Percentiles rank a stretch among this genome's conserved stretches.
Evolutionary conservation across 2,329 filamentous ascomycete species (phyloP).

Genomic region (Aspergillus uvarum): DNA sequence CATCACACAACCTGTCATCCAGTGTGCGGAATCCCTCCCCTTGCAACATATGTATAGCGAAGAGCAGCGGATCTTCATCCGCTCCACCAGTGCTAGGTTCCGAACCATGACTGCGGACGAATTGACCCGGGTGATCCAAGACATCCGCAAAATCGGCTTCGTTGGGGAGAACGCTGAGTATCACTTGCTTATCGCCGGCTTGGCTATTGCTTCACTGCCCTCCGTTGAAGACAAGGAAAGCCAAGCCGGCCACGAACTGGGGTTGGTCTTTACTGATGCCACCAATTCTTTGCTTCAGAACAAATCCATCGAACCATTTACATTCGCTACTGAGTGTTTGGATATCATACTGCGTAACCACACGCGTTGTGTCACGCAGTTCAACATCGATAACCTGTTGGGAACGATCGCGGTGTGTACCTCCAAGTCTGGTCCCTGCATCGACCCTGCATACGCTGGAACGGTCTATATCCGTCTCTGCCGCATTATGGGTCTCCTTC

Average conservation of each 20-base stretch:
- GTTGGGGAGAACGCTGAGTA: conserved; percentile 30
- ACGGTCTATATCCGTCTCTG: conserved; percentile 57
- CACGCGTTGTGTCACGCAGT: conserved; percentile 44
- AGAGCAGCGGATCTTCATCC: conserved; percentile 39
- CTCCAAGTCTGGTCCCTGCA: conserved; percentile 36
- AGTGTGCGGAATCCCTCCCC: conserved; percentile 36
- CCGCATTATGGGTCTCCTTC: conserved; percentile 51
- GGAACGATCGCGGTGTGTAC: conserved; percentile 37
- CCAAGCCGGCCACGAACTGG: conserved; percentile 35
- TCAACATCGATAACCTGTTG: conserved; percentile 47
- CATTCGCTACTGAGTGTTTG: conserved; percentile 40
- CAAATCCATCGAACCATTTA: conserved; percentile 41
- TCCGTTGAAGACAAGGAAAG: conserved; percentile 42
- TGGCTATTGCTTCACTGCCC: conserved; percentile 35
- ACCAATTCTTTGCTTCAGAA: conserved; percentile 31
- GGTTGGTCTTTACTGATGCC: conserved; percentile 36
- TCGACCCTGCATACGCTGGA: conserved; percentile 33
- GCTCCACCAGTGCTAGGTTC: conserved; percentile 37
- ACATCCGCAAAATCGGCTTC: conserved; percentile 33
- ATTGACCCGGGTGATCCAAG: conserved; percentile 32
- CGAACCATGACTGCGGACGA: conserved; percentile 32
- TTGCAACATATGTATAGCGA: conserved; percentile 38
- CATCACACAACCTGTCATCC: conserved; percentile 31
- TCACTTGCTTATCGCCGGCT: conserved; percentile 37
- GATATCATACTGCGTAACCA: conserved; percentile 43